A percentile compares a stretch with the other conserved stretches of the same genome.
phyloP scores from a whole-genome alignment of 2,329 filamentous ascomycete species.

The Talaromyces sp. region DNA sequence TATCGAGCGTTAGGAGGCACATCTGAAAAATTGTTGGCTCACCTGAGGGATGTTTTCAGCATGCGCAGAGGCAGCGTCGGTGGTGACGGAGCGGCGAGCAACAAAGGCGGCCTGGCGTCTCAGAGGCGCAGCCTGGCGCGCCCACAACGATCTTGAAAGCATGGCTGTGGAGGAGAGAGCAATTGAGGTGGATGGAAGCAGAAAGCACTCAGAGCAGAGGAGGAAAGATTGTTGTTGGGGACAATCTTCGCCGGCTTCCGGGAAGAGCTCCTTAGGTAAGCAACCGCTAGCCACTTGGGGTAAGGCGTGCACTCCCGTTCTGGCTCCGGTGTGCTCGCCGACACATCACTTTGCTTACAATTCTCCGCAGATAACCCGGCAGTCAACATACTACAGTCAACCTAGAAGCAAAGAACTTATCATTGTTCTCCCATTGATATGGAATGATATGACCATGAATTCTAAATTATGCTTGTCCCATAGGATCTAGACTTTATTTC shows the following conservation, averaged over 20 bases:
- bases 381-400: too few relatives aligned
- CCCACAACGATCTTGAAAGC: slow-evolving; percentile 66
- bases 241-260: slow-evolving; percentile 1
- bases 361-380: too few relatives aligned
- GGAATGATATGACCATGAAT: too few relatives aligned
- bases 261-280: not conserved
- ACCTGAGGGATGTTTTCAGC: slow-evolving; percentile 73
- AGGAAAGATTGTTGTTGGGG: slow-evolving; percentile 4
- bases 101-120: slow-evolving; percentile 39
- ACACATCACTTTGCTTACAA: too few relatives aligned
- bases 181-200: slow-evolving; percentile 8
- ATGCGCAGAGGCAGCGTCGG: slow-evolving; percentile 87
- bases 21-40: not conserved
- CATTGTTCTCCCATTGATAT: too few relatives aligned
- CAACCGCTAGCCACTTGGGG: not conserved
- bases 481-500: too few relatives aligned
- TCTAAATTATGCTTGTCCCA: too few relatives aligned
- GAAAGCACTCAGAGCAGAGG: not conserved
- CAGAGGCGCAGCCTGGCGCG: slow-evolving; percentile 56
- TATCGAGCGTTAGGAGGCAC: not conserved
- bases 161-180: slow-evolving; percentile 42
- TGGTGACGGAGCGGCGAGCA: slow-evolving; percentile 76
- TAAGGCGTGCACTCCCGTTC: not conserved
- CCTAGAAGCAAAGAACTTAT: too few relatives aligned
- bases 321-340: not conserved